Evolutionary conservation across 2,329 filamentous ascomycete species (phyloP).

Genomic region (Botrytis hyacinthi): DNA sequence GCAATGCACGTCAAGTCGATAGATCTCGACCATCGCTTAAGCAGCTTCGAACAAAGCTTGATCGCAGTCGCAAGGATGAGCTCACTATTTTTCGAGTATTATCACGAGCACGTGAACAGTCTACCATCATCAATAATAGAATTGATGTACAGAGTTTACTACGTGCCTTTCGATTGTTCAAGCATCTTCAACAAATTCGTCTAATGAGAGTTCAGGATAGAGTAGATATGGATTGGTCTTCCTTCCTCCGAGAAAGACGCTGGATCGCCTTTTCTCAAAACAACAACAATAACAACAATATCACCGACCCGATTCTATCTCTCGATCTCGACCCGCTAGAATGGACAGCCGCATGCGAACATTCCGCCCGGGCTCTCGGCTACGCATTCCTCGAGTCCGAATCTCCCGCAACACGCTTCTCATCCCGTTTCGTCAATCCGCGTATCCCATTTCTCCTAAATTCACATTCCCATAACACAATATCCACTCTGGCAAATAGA

Average conservation of each 20-base stretch:
- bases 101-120: conserved; percentile 31
- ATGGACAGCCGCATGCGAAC: conserved; percentile 62
- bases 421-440: conserved; percentile 59
- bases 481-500: conserved; percentile 53
- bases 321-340: conserved; percentile 50
- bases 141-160: conserved; percentile 30
- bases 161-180: conserved; percentile 47
- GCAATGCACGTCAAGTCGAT: conserved; percentile 17
- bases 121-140: conserved; percentile 27
- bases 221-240: conserved; percentile 53
- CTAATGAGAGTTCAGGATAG: conserved; percentile 61
- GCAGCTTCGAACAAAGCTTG: conserved; percentile 22
- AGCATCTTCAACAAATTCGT: conserved; percentile 61
- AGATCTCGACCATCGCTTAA: conserved; percentile 22
- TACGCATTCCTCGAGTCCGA: conserved; percentile 54
- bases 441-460: conserved; percentile 54
- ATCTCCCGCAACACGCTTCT: conserved; percentile 46
- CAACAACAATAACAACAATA: conserved; percentile 9
- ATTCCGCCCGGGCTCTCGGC: conserved; percentile 58
- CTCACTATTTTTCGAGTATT: conserved; percentile 26
- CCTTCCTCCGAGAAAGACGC: conserved; percentile 46
- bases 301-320: conserved; percentile 42
- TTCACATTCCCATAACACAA: conserved; percentile 45
- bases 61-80: conserved; percentile 23
- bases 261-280: conserved; percentile 27